Percentiles rank a stretch among this genome's conserved stretches.
These are phyloP conservation scores for Helicostylum pulchrum DNA, from an alignment of 192 early-diverging fungal species.

Conservation along the genomic window DNA sequence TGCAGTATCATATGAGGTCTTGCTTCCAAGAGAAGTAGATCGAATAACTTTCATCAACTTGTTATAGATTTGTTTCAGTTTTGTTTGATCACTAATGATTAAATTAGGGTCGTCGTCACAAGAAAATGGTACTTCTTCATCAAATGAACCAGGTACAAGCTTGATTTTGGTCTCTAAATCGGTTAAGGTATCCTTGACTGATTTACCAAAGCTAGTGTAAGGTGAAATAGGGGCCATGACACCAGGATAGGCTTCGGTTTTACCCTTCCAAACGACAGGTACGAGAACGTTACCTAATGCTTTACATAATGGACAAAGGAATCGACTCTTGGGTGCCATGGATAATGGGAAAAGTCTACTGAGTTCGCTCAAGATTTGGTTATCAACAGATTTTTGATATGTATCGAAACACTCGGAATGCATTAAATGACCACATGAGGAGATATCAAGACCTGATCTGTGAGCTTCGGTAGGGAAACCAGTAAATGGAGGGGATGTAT, in stretches of 20 bases:
- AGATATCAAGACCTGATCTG: slow-evolving; percentile 68
- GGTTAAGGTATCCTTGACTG: neutral
- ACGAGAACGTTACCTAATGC: slow-evolving; percentile 86
- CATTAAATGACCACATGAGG: slow-evolving; percentile 96
- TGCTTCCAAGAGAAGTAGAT: neutral
- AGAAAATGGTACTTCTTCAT: neutral
- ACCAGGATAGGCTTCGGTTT: slow-evolving; percentile 56
- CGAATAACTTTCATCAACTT: slow-evolving; percentile 2
- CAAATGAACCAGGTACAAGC: slow-evolving; percentile 1
- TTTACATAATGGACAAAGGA: slow-evolving; percentile 95
- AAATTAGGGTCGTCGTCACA: slow-evolving; percentile 8
- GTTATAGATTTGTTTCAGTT: slow-evolving; percentile 3
- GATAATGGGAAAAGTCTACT: neutral
- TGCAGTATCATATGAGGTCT: neutral
- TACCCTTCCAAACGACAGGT: slow-evolving; percentile 70
- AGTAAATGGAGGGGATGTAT: neutral
- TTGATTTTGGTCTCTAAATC: neutral
- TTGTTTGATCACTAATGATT: slow-evolving; percentile 2
- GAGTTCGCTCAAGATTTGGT: slow-evolving; percentile 53
- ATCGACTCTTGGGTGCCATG: slow-evolving; percentile 65
- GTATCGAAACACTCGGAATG: slow-evolving; percentile 87
- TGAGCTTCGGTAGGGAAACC: slow-evolving; percentile 71
- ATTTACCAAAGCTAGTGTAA: neutral
- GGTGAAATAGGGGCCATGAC: slow-evolving; percentile 35
- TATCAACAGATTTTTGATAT: slow-evolving; percentile 71